Conservation (phyloP, 2,329 filamentous ascomycete species). For the Ceratocystis ficicola region DNA sequence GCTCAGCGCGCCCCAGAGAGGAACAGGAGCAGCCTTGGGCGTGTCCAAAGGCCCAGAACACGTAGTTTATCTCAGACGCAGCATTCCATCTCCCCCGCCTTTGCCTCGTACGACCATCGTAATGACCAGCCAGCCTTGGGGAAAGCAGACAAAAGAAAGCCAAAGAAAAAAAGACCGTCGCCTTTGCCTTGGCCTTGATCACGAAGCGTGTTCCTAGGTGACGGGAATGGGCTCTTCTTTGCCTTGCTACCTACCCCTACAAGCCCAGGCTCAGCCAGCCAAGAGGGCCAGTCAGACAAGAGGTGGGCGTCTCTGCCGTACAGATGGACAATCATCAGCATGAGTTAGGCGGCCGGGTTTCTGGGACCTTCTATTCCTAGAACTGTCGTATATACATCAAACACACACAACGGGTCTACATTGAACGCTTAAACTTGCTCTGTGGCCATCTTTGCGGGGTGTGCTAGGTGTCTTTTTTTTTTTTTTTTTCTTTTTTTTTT, state of each 20-base stretch:
- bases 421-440: no score
- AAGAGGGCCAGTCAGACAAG: not conserved
- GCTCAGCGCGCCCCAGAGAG: not conserved
- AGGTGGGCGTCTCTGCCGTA: not conserved
- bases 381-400: not conserved
- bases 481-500: no score
- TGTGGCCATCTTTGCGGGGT: no score
- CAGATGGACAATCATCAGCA: not conserved
- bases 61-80: not conserved
- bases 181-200: not conserved
- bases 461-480: no score
- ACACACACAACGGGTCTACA: not conserved
- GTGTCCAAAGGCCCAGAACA: not conserved
- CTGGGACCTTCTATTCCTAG: not conserved
- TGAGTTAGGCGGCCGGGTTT: not conserved
- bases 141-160: no score
- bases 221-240: not conserved
- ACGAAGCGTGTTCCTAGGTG: not conserved
- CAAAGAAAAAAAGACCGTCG: not conserved
- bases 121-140: not conserved
- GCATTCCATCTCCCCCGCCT: not conserved
- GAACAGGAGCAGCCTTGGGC: no score
- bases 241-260: not conserved
- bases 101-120: slow-evolving; percentile 2
- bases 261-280: not conserved